Evolutionary conservation across 208 protist species (phyloP).

Genomic region (Leishmania guyanensis): DNA sequence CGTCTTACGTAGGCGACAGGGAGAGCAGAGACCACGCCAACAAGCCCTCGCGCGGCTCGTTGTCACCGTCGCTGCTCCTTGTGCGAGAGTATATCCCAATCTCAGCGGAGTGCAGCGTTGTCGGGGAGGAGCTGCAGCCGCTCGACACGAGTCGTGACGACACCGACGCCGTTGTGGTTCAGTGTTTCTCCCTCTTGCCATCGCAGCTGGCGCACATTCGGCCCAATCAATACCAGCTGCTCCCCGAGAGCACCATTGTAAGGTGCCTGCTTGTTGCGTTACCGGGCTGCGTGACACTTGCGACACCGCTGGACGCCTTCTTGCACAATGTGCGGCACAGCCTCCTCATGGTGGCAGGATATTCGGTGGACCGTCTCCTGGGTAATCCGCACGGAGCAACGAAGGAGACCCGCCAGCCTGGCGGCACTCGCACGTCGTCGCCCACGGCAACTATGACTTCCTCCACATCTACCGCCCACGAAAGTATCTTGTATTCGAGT

Average conservation of each 20-base stretch:
- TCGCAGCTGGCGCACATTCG: conserved; percentile 33
- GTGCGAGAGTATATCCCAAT: conserved; percentile 74
- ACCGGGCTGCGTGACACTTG: conserved; percentile 28
- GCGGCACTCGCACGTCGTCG: too few species aligned
- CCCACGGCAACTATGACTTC: not conserved
- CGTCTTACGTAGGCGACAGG: not conserved
- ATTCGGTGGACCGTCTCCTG: not conserved
- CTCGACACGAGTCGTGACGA: not conserved
- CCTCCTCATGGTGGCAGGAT: not conserved
- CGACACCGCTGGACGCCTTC: conserved; percentile 18
- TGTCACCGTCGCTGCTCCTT: conserved; percentile 28
- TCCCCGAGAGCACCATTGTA: conserved; percentile 12
- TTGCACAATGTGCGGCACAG: conserved; percentile 8
- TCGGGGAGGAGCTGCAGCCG: not conserved
- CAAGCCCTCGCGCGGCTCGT: too few species aligned
- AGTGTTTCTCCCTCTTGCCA: conserved; percentile 71
- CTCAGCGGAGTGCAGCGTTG: not conserved
- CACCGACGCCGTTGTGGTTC: conserved; percentile 31
- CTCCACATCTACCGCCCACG: not conserved
- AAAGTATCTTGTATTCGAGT: not conserved
- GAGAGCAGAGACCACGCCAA: not conserved
- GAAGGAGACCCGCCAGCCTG: not conserved
- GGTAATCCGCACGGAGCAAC: not conserved
- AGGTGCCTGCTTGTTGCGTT: conserved; percentile 17
- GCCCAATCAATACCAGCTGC: conserved; percentile 46